Conservation (phyloP, 1,284 basidiomycete genomes). For the Spongispora temasekensis region DNA sequence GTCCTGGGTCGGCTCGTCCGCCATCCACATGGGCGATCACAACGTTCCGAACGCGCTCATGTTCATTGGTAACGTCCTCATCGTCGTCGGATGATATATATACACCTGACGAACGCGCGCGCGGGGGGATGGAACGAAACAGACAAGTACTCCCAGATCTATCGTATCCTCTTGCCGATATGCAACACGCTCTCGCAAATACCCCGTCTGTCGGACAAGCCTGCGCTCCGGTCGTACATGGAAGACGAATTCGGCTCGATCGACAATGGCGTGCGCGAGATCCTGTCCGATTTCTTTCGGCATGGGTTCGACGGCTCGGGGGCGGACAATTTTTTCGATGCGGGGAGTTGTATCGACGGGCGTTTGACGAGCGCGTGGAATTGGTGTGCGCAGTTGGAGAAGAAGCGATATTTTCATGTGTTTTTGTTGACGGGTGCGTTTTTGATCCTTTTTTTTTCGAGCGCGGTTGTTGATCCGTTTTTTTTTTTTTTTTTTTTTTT, state of each 20-base stretch:
- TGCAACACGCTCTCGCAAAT: slow-evolving; percentile 77
- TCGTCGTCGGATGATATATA: too few relatives aligned
- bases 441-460: too few relatives aligned
- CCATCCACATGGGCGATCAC: slow-evolving; percentile 71
- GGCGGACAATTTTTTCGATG: slow-evolving; percentile 79
- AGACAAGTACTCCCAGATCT: slow-evolving; percentile 87
- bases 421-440: slow-evolving; percentile 71
- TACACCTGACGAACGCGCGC: too few relatives aligned
- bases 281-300: slow-evolving; percentile 78
- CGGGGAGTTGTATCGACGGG: slow-evolving; percentile 63
- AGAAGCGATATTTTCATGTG: slow-evolving; percentile 78
- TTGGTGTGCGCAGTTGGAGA: slow-evolving; percentile 80
- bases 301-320: slow-evolving; percentile 84
- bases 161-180: slow-evolving; percentile 80
- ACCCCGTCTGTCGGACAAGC: slow-evolving; percentile 59
- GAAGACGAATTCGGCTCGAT: slow-evolving; percentile 76
- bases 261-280: slow-evolving; percentile 66
- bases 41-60: slow-evolving; percentile 85
- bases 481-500: too few relatives aligned
- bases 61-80: slow-evolving; percentile 74
- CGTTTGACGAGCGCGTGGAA: slow-evolving; percentile 84
- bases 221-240: slow-evolving; percentile 72
- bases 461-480: too few relatives aligned
- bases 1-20: slow-evolving; percentile 70
- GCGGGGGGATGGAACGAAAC: too few relatives aligned